Percentiles rank a stretch among this genome's conserved stretches.
Evolutionary conservation across 768 basidiomycete genomes (phyloP).

Genomic region (Lyophyllum semitale): DNA sequence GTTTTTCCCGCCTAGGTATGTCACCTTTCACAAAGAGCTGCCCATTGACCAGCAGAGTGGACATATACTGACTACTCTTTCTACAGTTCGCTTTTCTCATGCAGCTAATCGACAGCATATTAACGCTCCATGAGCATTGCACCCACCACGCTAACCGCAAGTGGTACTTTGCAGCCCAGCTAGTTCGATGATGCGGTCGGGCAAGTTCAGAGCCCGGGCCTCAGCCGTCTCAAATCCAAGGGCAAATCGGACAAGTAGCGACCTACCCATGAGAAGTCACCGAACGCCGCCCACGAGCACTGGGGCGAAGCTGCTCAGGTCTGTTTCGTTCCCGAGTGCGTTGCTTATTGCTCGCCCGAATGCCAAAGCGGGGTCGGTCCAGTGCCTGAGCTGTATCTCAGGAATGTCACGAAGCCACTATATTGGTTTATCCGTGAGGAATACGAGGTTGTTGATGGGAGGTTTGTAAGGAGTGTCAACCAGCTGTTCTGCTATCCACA

Average conservation of each 20-base stretch:
- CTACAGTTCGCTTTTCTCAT: slow-evolving; percentile 93
- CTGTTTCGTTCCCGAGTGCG: no score
- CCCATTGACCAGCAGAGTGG: neutral
- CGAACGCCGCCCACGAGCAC: no score
- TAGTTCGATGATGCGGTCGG: slow-evolving; percentile 98
- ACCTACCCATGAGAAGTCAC: slow-evolving; percentile 58
- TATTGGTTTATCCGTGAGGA: no score
- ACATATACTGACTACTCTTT: neutral
- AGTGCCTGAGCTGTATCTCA: no score
- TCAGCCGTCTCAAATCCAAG: slow-evolving; percentile 79
- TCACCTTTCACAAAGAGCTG: neutral
- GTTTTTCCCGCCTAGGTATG: no score
- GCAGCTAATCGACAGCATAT: slow-evolving; percentile 94
- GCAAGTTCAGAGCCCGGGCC: slow-evolving; percentile 86
- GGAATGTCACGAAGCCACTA: no score
- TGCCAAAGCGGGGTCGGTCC: no score
- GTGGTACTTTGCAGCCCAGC: slow-evolving; percentile 99
- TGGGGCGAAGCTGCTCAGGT: no score
- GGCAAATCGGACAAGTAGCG: slow-evolving; percentile 33
- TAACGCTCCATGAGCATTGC: slow-evolving; percentile 97
- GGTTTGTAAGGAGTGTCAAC: no score
- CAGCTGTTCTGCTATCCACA: no score
- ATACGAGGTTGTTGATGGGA: no score
- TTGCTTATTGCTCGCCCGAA: no score
- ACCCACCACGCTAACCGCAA: slow-evolving; percentile 98